Conservation (phyloP, 176 grass and related monocot genomes). For the Echinochloa phyllopogon region DNA sequence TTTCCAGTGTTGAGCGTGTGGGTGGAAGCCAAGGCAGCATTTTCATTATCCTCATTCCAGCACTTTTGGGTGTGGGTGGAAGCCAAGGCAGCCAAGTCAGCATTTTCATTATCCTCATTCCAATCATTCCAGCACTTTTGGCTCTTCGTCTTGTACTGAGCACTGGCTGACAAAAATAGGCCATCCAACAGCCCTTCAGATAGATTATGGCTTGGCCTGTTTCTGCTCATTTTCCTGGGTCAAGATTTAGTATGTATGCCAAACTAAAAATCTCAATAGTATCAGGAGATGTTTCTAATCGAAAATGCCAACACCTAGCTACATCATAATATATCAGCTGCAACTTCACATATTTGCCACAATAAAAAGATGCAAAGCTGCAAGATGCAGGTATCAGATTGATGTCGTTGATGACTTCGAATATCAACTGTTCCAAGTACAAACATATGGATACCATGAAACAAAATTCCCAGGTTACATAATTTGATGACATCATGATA, state of each 20-base stretch:
- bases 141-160: background rate
- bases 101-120: slow-evolving; percentile 50
- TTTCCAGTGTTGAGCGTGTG: slow-evolving; percentile 31
- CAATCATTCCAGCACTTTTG: background rate
- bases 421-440: background rate
- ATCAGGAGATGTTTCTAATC: background rate
- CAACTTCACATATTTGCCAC: slow-evolving; percentile 1
- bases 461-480: slow-evolving; percentile 50
- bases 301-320: background rate
- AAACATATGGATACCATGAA: slow-evolving; percentile 18
- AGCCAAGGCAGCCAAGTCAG: slow-evolving; percentile 52
- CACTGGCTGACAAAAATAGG: slow-evolving; percentile 21
- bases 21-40: slow-evolving; percentile 51
- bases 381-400: background rate
- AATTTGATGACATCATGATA: slow-evolving; percentile 27
- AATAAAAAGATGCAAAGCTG: background rate
- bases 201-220: background rate
- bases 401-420: background rate
- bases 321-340: slow-evolving; percentile 1
- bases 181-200: background rate
- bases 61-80: slow-evolving; percentile 39
- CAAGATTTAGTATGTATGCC: background rate
- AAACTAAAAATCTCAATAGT: background rate
- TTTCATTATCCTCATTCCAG: slow-evolving; percentile 45
- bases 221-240: background rate